phyloP scores from a whole-genome alignment of 1,284 basidiomycete species.

The Moesziomyces parantarcticus region DNA sequence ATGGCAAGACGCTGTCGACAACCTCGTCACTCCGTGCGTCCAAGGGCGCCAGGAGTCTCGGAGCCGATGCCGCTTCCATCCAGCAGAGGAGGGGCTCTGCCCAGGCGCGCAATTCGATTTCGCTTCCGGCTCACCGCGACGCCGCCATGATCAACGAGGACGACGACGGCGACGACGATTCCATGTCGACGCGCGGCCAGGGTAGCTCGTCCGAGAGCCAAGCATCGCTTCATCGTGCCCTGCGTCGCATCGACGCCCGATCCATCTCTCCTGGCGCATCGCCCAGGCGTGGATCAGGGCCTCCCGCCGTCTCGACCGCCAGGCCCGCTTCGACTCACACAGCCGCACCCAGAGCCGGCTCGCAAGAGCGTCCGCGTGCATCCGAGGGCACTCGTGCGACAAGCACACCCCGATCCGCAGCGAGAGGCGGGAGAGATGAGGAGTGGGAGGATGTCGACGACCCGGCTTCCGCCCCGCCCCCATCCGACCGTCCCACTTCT shows the following conservation, averaged over 20 bases:
- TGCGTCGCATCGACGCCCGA: conserved; percentile 3
- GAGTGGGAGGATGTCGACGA: conserved; percentile 36
- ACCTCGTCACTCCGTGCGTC: conserved; percentile 24
- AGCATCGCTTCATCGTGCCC: conserved; percentile 2
- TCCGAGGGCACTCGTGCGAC: conserved; percentile 1
- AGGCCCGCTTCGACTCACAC: background rate
- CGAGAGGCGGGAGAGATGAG: conserved; percentile 14
- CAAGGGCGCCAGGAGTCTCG: conserved; percentile 20
- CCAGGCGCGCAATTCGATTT: conserved; percentile 10
- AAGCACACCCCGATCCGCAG: background rate
- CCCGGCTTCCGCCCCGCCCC: background rate
- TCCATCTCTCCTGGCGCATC: conserved; percentile 5
- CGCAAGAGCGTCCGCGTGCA: background rate
- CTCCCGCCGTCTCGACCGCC: background rate
- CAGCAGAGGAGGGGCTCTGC: conserved; percentile 22
- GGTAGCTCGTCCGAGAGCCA: conserved; percentile 10
- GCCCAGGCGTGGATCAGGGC: background rate
- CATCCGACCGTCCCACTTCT: conserved; percentile 3
- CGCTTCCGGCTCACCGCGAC: conserved; percentile 2
- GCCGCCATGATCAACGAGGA: conserved; percentile 11
- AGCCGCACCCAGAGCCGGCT: background rate
- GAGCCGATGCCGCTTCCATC: conserved; percentile 12
- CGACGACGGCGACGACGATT: conserved; percentile 5
- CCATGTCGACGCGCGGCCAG: conserved; percentile 5
- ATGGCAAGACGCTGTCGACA: conserved; percentile 23